Evolutionary conservation across 805 yeast genomes (phyloP), one percentile per base, ranked within the genome.

Genomic region (Lachancea dasiensis): DNA sequence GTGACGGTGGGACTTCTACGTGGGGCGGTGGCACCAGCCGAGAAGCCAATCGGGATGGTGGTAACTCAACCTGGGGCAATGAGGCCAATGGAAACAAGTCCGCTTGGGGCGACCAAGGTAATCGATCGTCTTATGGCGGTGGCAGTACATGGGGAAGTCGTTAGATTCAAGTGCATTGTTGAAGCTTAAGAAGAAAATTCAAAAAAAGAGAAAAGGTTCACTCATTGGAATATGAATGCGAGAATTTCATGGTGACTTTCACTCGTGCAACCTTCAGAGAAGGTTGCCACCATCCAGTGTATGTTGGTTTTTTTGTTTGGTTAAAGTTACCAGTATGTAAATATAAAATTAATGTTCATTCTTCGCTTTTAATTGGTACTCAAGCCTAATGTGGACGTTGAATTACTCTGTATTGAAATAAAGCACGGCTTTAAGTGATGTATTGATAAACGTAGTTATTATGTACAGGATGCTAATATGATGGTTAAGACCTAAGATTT

Each of bases 1-100:
- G 56, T 31, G 58, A 55, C 20, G 72, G 71, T 40, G 54, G 62
- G 30, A 65, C 69, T 24, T 61, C 72, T 36, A 57, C 72, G 9
- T 70, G 74, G 56, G 65, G 68, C 18, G 56, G 53, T 15, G 52
- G 51, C 30, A 28, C 35, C 4, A 34, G 17, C 18, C 27, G 34
- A n/a, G 40, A 38, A 15, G 17, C 34, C 6, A 21, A 20, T 8
- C 29, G 30, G 11, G 28, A 26, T 3, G 45, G 45, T 2, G 38
- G 38, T 14, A 60, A 55, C 13, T 54, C 62, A 10, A 56, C 68
- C 3, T 68, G 69, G 34, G 72, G 70, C 16, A 69, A 61, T 15
- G 53, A 52, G 28, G 40, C 34, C 27, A 20, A 26, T 5, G 62
- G 61, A 15, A 53, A 52, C 37, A 50, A 55, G 31, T 58, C 65